These are phyloP conservation scores for Sugiyamaella qingdaonensis DNA, from an alignment of 805 yeast genomes.

Conservation along the genomic window DNA sequence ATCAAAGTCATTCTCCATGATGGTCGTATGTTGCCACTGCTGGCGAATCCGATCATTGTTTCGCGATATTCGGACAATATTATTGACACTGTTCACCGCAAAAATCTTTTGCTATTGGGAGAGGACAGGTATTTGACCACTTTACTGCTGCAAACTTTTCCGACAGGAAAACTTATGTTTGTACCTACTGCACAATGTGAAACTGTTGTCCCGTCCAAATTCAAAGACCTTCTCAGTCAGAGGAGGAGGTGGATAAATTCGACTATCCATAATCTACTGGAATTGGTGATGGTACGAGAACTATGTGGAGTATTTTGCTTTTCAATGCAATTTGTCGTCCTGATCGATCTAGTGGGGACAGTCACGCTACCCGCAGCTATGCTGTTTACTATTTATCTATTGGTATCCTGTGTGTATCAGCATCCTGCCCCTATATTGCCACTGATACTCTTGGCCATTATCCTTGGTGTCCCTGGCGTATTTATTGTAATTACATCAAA, in stretches of 20 bases:
- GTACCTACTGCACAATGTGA: slow-evolving; percentile 90
- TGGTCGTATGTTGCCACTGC: slow-evolving; percentile 72
- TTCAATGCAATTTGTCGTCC: slow-evolving; percentile 89
- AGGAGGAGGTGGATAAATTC: slow-evolving; percentile 97
- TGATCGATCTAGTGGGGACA: slow-evolving; percentile 81
- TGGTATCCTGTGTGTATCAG: slow-evolving; percentile 63
- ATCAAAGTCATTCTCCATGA: slow-evolving; percentile 76
- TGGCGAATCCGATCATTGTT: slow-evolving; percentile 90
- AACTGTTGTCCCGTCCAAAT: slow-evolving; percentile 82
- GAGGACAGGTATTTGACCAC: slow-evolving; percentile 86
- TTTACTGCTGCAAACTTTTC: slow-evolving; percentile 82
- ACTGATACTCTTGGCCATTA: slow-evolving; percentile 66
- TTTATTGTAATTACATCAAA: slow-evolving; percentile 75
- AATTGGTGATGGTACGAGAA: slow-evolving; percentile 75
- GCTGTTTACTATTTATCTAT: slow-evolving; percentile 73
- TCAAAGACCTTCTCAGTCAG: slow-evolving; percentile 77
- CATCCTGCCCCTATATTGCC: slow-evolving; percentile 76
- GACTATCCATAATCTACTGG: slow-evolving; percentile 88
- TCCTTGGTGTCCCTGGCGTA: slow-evolving; percentile 82
- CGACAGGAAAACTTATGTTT: slow-evolving; percentile 80
- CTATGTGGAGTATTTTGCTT: slow-evolving; percentile 93
- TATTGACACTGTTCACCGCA: slow-evolving; percentile 76
- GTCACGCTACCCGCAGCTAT: slow-evolving; percentile 86
- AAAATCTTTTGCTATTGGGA: slow-evolving; percentile 79
- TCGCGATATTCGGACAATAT: slow-evolving; percentile 87